Conservation (phyloP, 2,329 filamentous ascomycete species). For the Colletotrichum lentis region DNA sequence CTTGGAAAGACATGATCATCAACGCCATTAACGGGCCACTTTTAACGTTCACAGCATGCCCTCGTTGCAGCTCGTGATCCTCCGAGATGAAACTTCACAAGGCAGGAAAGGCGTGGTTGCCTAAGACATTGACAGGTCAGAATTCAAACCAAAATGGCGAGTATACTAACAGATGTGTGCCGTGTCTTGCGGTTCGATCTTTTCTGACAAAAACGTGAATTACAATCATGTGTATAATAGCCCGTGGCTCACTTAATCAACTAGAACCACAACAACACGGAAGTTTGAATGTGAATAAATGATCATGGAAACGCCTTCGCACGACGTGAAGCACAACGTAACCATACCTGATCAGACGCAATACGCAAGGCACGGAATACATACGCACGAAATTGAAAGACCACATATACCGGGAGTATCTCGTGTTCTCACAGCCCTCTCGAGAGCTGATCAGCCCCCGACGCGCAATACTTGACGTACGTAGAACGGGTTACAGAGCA, state of each 20-base stretch:
- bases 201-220: background rate
- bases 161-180: conserved; percentile 13
- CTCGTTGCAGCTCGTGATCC: background rate
- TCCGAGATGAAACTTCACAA: background rate
- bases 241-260: conserved; percentile 10
- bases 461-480: background rate
- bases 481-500: conserved; percentile 16
- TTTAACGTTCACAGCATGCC: background rate
- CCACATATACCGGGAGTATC: conserved; percentile 3
- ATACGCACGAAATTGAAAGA: conserved; percentile 2
- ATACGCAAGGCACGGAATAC: background rate
- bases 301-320: background rate
- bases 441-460: conserved; percentile 1
- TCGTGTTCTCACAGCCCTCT: background rate
- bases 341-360: conserved; percentile 5
- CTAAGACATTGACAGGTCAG: background rate
- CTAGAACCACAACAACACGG: background rate
- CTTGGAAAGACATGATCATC: too few relatives aligned
- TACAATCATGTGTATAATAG: conserved; percentile 22
- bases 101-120: background rate
- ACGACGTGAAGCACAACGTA: conserved; percentile 4
- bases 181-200: conserved; percentile 5
- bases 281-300: background rate
- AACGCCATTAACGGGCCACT: background rate
- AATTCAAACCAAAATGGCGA: conserved; percentile 9